Base-by-base conservation (phyloP, 345 rosid species). In the Balakata baccata region DNA sequence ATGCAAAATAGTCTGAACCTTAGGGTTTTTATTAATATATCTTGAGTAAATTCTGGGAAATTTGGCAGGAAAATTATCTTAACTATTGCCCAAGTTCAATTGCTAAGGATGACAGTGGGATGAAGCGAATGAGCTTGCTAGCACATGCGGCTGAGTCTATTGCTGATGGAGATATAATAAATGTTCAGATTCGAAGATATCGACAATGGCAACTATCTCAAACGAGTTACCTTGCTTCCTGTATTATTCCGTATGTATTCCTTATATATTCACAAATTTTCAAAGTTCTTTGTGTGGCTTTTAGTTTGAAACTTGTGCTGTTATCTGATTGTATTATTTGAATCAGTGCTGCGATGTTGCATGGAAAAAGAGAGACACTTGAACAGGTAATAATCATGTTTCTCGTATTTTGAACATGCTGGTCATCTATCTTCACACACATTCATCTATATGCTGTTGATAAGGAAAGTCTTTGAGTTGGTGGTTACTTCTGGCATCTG, bases 61-160 rank as follows among this genome's bases (percentile, higher is more conserved):
- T 34, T 11, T 84, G 68, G 84, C 92, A 95, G 99, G 99, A 95
- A 84, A 95, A 95, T 72, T 95, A 95, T 87, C 72, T 95, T 70
- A 95, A 95, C 79, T 92, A 92, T 76, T 86, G 90, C 81, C 98
- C 96, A 66, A 79, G 85, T 83, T 86, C 88, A 58, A 63, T 76
- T 45, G 88, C 81, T 38, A 92, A 89, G 78, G 99, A 92, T 82
- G 98, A 91, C 45, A 73, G 57, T 70, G 93, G 89, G 76, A 22
- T 87, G 72, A 89, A 91, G 80, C 88, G 92, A 46, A 81, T 95
- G 98, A 89, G 81, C 43, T 78, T 81, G 69, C 79, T 95, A 82
- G 91, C 98, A 62, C 94, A 84, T 63, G 90, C 99, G 84, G 97
- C 99, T 75, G 99, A 95, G 62, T 92, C 98, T 75, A 92, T 95